Conservation (phyloP, 306 rosid genomes). For the Rosa rugosa region DNA sequence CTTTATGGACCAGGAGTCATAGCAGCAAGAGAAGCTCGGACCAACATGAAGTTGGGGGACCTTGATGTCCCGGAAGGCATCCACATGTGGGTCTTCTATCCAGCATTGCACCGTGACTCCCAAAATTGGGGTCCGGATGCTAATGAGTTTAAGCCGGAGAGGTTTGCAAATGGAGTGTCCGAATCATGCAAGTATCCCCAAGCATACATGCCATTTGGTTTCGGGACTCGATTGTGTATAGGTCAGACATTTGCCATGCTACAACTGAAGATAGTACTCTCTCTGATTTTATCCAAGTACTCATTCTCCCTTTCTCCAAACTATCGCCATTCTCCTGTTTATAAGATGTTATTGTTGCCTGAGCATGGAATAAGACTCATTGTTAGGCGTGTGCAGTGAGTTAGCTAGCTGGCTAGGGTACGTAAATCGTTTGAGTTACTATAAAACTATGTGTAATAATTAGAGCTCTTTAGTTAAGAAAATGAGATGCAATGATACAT, state of each 20-base stretch:
- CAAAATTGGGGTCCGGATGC: constrained; percentile 15
- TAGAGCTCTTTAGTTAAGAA: not conserved
- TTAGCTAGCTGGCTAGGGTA: not conserved
- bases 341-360: constrained; percentile 5
- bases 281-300: constrained; percentile 1
- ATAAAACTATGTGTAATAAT: not conserved
- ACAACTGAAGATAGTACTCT: constrained; percentile 16
- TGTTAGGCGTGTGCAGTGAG: not conserved
- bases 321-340: constrained; percentile 9
- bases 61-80: constrained; percentile 16
- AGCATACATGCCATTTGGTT: constrained; percentile 20
- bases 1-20: constrained; percentile 19
- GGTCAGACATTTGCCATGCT: constrained; percentile 18
- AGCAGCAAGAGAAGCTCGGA: not conserved
- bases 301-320: constrained; percentile 18
- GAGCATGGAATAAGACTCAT: constrained; percentile 9
- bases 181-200: constrained; percentile 19
- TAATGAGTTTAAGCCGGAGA: constrained; percentile 23
- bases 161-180: constrained; percentile 13
- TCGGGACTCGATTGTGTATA: constrained; percentile 13
- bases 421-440: too few species aligned
- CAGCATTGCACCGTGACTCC: constrained; percentile 13
- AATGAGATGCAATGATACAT: not conserved
- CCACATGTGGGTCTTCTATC: constrained; percentile 8
- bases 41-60: constrained; percentile 10